A percentile compares a stretch with the other conserved stretches of the same genome.
phyloP scores from a whole-genome alignment of 2,329 filamentous ascomycete species.

The Lecanicillium sp. region DNA sequence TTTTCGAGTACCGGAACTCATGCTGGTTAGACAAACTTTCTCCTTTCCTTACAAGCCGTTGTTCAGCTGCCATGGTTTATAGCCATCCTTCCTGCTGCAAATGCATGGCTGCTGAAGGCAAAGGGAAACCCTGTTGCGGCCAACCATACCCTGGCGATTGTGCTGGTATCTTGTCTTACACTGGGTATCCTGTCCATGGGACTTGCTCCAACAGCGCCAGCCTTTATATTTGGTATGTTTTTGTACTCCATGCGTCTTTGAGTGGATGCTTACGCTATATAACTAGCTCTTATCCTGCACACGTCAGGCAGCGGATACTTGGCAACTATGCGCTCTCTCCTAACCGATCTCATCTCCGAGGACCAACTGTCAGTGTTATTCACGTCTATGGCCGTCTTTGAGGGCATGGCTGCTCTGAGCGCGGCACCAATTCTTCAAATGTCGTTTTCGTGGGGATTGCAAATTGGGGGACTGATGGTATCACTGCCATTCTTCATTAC shows the following conservation, averaged over 20 bases:
- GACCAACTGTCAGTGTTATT: conserved; percentile 3
- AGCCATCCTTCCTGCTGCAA: not conserved
- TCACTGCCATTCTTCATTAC: not conserved
- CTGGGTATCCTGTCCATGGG: not conserved
- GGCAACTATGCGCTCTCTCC: conserved; percentile 2
- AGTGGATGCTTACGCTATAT: not conserved
- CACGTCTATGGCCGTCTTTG: conserved; percentile 2
- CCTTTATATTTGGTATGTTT: not conserved
- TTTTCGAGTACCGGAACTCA: no score
- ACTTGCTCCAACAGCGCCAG: not conserved
- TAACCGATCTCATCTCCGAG: not conserved
- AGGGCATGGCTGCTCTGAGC: not conserved
- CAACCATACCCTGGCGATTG: not conserved
- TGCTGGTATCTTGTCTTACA: not conserved
- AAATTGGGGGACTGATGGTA: not conserved
- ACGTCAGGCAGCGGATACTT: not conserved
- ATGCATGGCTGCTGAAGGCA: not conserved
- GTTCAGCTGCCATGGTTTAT: conserved; percentile 3
- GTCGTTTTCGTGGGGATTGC: not conserved
- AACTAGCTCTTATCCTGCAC: conserved; percentile 1
- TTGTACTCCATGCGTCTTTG: not conserved
- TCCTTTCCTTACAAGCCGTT: not conserved
- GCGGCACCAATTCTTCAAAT: conserved; percentile 1
- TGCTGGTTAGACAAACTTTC: conserved; percentile 1
- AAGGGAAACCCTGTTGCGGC: not conserved